Evolutionary conservation across 2,329 filamentous ascomycete genomes (phyloP).

Genomic region (Talaromyces pinophilus): DNA sequence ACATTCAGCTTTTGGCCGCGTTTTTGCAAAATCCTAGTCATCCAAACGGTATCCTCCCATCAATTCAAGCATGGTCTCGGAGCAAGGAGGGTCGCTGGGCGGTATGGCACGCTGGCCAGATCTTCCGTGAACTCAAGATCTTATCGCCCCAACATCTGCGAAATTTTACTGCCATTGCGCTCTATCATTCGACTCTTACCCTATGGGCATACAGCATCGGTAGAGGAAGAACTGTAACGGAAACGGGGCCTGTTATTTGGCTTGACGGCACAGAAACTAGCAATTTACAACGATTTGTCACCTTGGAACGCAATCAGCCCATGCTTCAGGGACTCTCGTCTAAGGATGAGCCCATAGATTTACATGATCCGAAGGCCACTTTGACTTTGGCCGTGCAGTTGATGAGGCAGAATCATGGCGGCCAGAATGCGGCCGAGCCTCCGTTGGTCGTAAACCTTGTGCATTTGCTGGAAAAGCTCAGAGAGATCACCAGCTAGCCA

Average conservation of each 20-base stretch:
- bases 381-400: slow-evolving; percentile 15
- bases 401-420: slow-evolving; percentile 33
- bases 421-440: not conserved
- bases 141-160: not conserved
- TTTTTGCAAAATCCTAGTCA: not conserved
- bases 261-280: not conserved
- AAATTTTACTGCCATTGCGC: not conserved
- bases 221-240: not conserved
- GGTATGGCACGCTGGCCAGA: slow-evolving; percentile 24
- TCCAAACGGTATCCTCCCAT: not conserved
- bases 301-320: slow-evolving; percentile 2
- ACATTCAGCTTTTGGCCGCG: slow-evolving; percentile 9
- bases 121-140: slow-evolving; percentile 8
- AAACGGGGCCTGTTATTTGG: not conserved
- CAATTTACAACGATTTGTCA: slow-evolving; percentile 1
- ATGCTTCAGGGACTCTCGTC: not conserved
- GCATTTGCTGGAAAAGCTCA: not conserved
- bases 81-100: slow-evolving; percentile 7
- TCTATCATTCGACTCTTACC: slow-evolving; percentile 5
- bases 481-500: not conserved
- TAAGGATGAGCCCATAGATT: not conserved
- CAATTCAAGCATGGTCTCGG: slow-evolving; percentile 1
- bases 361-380: slow-evolving; percentile 10
- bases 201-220: slow-evolving; percentile 11
- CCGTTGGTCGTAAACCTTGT: slow-evolving; percentile 15